These are phyloP conservation scores for Blastocystis sp. DNA, from an alignment of 352 stramenopile genomes.

Conservation along the genomic window DNA sequence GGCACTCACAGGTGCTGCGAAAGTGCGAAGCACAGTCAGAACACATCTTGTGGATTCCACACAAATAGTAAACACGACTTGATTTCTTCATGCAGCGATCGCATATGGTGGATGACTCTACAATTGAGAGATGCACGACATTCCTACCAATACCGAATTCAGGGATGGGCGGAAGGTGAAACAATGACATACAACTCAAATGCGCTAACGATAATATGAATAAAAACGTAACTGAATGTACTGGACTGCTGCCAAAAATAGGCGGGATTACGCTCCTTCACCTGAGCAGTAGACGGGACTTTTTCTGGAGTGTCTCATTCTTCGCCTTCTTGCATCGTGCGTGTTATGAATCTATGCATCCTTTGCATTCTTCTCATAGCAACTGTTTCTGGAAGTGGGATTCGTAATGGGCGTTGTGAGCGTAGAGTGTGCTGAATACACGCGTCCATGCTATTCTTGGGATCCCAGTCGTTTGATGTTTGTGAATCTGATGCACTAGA, in stretches of 20 bases:
- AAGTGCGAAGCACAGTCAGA: not conserved
- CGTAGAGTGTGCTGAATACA: slow-evolving; percentile 57
- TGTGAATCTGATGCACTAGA: not conserved
- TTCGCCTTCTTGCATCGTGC: not conserved
- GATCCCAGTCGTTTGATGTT: not conserved
- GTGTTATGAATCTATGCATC: not conserved
- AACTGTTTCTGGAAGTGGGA: not conserved
- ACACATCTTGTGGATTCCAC: not conserved
- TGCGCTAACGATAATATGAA: no score
- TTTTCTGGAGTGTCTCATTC: not conserved
- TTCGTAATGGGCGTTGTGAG: not conserved
- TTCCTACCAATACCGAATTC: not conserved
- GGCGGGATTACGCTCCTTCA: no score
- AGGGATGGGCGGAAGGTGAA: not conserved
- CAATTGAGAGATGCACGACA: not conserved
- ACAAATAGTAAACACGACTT: not conserved
- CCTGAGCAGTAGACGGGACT: no score
- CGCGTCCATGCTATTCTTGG: slow-evolving; percentile 25
- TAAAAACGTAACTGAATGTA: no score
- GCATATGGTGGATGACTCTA: not conserved
- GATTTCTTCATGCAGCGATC: not conserved
- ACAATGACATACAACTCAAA: not conserved
- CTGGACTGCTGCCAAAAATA: no score
- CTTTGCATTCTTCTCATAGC: not conserved
- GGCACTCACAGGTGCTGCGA: not conserved